phyloP scores from a whole-genome alignment of 2,329 filamentous ascomycete genomes.

The Colletotrichum sp. region DNA sequence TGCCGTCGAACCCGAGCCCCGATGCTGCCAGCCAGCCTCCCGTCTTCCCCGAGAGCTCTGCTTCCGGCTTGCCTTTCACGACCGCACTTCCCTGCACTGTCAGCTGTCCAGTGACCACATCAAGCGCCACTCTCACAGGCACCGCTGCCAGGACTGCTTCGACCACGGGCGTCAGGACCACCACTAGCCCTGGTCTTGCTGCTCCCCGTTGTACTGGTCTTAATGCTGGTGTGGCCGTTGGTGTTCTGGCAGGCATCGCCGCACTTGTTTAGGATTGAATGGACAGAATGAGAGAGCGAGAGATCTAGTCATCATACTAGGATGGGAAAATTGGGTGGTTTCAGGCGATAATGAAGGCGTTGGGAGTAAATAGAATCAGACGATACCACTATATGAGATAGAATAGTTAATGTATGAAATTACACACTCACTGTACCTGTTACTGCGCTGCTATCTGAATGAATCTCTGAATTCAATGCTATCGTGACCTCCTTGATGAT shows the following conservation, averaged over 20 bases:
- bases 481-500: not conserved
- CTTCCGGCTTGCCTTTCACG: slow-evolving; percentile 39
- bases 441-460: too few species aligned
- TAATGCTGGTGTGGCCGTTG: not conserved
- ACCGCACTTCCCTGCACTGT: slow-evolving; percentile 46
- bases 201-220: not conserved
- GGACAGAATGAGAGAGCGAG: not conserved
- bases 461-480: fast-evolving
- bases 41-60: slow-evolving; percentile 28
- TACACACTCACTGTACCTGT: not conserved
- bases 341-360: not conserved
- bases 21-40: slow-evolving; percentile 37
- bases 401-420: not conserved
- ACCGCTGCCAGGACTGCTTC: slow-evolving; percentile 24
- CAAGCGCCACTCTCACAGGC: slow-evolving; percentile 19
- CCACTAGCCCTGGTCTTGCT: slow-evolving; percentile 3
- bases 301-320: not conserved
- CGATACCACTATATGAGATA: not conserved
- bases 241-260: slow-evolving; percentile 5
- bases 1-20: slow-evolving; percentile 40
- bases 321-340: not conserved
- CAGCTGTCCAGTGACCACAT: slow-evolving; percentile 40
- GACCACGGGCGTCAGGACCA: slow-evolving; percentile 30
- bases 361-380: not conserved
- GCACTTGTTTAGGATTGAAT: not conserved